phyloP scores from a whole-genome alignment of 495 filamentous ascomycete species.

The Bathelium albidoporum region DNA sequence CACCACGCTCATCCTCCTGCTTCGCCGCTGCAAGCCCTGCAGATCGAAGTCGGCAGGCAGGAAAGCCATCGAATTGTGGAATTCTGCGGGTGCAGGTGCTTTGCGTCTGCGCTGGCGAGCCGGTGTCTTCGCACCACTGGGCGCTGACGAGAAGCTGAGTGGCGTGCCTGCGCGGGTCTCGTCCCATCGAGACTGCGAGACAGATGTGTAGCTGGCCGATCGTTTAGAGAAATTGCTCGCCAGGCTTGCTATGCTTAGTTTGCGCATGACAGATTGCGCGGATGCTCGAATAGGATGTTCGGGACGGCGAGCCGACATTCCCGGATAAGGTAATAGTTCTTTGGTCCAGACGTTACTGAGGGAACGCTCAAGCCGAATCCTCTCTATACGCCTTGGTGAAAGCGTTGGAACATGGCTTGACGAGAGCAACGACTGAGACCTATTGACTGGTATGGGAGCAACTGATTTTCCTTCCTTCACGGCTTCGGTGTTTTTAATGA shows the following conservation, averaged over 20 bases:
- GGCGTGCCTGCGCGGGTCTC: neutral
- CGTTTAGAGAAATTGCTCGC: constrained; percentile 53
- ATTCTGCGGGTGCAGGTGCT: constrained; percentile 24
- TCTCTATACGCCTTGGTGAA: constrained; percentile 58
- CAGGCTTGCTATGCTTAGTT: constrained; percentile 65
- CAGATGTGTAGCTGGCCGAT: constrained; percentile 39
- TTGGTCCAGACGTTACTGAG: constrained; percentile 77
- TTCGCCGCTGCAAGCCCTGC: constrained; percentile 13
- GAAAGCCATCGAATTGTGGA: constrained; percentile 29
- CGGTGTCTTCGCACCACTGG: neutral
- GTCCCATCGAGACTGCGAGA: neutral
- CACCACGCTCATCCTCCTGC: neutral
- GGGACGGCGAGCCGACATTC: constrained; percentile 57
- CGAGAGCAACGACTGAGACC: constrained; percentile 61
- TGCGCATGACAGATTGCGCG: constrained; percentile 71
- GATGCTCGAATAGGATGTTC: constrained; percentile 58
- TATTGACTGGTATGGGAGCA: constrained; percentile 43
- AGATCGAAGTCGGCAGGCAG: constrained; percentile 33
- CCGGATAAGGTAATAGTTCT: constrained; percentile 75
- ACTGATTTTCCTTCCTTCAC: constrained; percentile 42
- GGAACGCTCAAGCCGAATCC: constrained; percentile 64
- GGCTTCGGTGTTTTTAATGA: constrained; percentile 81
- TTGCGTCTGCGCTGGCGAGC: constrained; percentile 4
- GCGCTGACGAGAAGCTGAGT: neutral
- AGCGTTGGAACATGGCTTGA: constrained; percentile 52